A percentile compares a stretch with the other conserved stretches of the same genome.
Evolutionary conservation across 768 basidiomycete species (phyloP).

Genomic region (Trametes elegans): DNA sequence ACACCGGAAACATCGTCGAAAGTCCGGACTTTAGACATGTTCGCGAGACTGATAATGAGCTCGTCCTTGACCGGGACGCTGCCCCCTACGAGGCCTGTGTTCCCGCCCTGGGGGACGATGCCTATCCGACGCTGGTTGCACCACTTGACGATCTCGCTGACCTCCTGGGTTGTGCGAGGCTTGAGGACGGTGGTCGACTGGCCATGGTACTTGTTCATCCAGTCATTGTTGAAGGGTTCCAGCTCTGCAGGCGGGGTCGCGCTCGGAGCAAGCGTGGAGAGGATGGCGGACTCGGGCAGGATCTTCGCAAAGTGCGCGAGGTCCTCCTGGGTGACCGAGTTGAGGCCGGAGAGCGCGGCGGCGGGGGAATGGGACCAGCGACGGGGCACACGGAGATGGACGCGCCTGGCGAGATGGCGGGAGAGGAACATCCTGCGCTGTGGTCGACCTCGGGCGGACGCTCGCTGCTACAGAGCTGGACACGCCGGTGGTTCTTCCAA

Average conservation of each 20-base stretch:
- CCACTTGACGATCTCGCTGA: slow-evolving; percentile 84
- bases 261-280: slow-evolving; percentile 61
- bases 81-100: slow-evolving; percentile 97
- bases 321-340: slow-evolving; percentile 53
- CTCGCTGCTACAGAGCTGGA: too few relatives aligned
- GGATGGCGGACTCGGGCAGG: slow-evolving; percentile 58
- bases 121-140: slow-evolving; percentile 80
- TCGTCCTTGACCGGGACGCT: slow-evolving; percentile 88
- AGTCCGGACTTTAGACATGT: slow-evolving; percentile 77
- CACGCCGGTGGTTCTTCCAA: too few relatives aligned
- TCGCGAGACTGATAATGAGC: slow-evolving; percentile 78
- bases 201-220: slow-evolving; percentile 97
- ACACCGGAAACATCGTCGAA: slow-evolving; percentile 84
- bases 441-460: too few relatives aligned
- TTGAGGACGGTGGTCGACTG: slow-evolving; percentile 80
- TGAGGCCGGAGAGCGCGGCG: slow-evolving; percentile 21
- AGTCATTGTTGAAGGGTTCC: slow-evolving; percentile 80
- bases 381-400: slow-evolving; percentile 1
- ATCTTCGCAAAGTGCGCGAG: slow-evolving; percentile 66
- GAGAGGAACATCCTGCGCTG: slow-evolving; percentile 19
- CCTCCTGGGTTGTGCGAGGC: slow-evolving; percentile 84
- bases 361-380: slow-evolving; percentile 26
- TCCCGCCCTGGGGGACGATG: slow-evolving; percentile 97
- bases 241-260: slow-evolving; percentile 61
- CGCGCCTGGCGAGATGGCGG: slow-evolving; percentile 21